Percentiles rank a stretch among this genome's conserved stretches.
Evolutionary conservation across 1,284 basidiomycete species (phyloP).

Genomic region (Irpex lacteus): DNA sequence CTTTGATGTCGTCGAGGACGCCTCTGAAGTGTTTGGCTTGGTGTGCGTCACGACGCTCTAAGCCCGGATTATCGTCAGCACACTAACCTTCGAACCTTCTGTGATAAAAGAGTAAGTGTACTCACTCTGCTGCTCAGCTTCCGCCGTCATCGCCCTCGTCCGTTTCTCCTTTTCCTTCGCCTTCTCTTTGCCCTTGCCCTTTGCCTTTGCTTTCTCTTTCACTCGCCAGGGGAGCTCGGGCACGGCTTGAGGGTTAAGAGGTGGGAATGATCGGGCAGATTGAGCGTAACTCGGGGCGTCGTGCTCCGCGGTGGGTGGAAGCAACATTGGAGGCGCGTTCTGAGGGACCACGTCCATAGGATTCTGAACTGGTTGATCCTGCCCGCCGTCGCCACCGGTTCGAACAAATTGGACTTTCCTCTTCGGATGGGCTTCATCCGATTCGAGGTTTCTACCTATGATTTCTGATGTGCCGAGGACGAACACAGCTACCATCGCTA

Average conservation of each 20-base stretch:
- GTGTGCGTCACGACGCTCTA: neutral
- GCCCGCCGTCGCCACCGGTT: no score
- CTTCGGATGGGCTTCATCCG: no score
- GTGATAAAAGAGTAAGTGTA: no score
- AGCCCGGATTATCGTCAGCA: neutral
- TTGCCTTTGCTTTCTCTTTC: no score
- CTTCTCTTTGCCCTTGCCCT: neutral
- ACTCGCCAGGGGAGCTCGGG: no score
- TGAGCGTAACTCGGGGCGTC: neutral
- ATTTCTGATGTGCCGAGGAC: neutral
- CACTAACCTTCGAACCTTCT: no score
- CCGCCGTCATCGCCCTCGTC: neutral
- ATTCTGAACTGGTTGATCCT: neutral
- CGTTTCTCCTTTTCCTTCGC: neutral
- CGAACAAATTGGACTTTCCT: no score
- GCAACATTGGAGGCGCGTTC: neutral
- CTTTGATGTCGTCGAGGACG: neutral
- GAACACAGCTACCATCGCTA: neutral
- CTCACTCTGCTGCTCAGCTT: no score
- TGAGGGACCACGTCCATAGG: neutral
- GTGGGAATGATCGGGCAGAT: neutral
- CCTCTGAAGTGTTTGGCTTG: neutral
- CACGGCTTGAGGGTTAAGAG: neutral
- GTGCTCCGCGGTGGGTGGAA: no score
- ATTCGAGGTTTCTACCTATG: no score